A percentile compares a stretch with the other conserved stretches of the same genome.
phyloP scores from a whole-genome alignment of 106 monocot genomes.

The Gastrodia elata region DNA sequence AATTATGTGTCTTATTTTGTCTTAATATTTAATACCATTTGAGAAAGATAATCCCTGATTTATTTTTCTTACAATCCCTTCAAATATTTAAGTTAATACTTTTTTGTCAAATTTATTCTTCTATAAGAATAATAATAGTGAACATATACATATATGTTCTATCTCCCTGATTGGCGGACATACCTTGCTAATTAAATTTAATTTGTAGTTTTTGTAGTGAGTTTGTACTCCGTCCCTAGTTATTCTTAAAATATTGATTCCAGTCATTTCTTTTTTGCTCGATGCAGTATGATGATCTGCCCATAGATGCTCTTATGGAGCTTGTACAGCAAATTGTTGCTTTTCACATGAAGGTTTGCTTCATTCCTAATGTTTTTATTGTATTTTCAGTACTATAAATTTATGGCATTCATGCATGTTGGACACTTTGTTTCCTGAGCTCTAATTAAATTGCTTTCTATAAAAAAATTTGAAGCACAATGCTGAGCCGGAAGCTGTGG shows the following conservation, averaged over 20 bases:
- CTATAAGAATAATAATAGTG: not conserved
- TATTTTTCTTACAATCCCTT: not conserved
- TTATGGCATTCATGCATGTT: not conserved
- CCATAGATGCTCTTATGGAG: slow-evolving; percentile 76
- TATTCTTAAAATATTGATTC: not conserved
- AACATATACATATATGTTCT: not conserved
- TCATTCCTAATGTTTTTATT: not conserved
- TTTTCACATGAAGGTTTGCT: slow-evolving; percentile 94
- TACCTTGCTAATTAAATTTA: not conserved
- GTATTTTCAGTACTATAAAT: not conserved
- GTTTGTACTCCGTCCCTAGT: not conserved
- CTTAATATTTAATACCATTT: not conserved
- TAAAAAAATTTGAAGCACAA: slow-evolving; percentile 60
- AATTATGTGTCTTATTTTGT: not conserved
- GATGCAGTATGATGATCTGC: slow-evolving; percentile 56
- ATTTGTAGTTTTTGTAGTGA: not conserved
- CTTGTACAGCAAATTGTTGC: slow-evolving; percentile 95
- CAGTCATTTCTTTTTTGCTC: slow-evolving; percentile 11
- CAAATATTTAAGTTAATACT: not conserved
- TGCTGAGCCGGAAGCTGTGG: slow-evolving; percentile 97
- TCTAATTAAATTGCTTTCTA: not conserved
- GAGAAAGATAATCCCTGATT: not conserved
- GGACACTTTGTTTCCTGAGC: not conserved
- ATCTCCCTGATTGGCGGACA: not conserved
- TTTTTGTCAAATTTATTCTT: not conserved